Evolutionary conservation across 73 alveolate species (phyloP).

Genomic region (Effrenium voratum): DNA sequence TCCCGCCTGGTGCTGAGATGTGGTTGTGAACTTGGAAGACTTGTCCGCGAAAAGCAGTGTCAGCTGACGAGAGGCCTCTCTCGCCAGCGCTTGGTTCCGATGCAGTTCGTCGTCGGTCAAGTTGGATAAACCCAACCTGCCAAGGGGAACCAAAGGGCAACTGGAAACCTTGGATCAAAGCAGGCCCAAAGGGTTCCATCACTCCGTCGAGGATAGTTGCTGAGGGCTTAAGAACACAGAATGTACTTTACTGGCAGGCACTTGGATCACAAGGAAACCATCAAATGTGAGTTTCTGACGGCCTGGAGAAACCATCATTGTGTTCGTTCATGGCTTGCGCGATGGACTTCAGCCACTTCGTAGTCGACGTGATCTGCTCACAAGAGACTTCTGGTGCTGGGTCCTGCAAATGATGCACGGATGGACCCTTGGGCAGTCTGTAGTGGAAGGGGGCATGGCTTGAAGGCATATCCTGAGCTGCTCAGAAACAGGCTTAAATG

Average conservation of each 20-base stretch:
- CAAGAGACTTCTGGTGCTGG: conserved; percentile 6
- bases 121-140: background rate
- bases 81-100: background rate
- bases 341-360: conserved; percentile 36
- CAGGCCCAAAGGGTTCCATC: too few species aligned
- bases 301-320: conserved; percentile 20
- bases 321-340: conserved; percentile 18
- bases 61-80: conserved; percentile 3
- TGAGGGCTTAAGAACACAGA: background rate
- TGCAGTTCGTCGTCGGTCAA: conserved; percentile 4
- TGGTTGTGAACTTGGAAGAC: background rate
- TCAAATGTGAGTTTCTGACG: background rate
- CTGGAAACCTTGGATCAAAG: too few species aligned
- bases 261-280: too few species aligned
- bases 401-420: background rate
- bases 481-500: background rate
- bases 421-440: too few species aligned
- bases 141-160: background rate
- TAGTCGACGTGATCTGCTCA: background rate
- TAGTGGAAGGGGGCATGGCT: too few species aligned
- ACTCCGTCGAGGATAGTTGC: background rate
- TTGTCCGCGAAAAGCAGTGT: conserved; percentile 1
- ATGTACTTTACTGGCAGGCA: background rate
- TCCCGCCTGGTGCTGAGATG: background rate
- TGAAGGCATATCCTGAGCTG: too few species aligned